These are phyloP conservation scores for Solanum ossicruentum DNA, from an alignment of 257 asterid genomes.

Conservation along the genomic window DNA sequence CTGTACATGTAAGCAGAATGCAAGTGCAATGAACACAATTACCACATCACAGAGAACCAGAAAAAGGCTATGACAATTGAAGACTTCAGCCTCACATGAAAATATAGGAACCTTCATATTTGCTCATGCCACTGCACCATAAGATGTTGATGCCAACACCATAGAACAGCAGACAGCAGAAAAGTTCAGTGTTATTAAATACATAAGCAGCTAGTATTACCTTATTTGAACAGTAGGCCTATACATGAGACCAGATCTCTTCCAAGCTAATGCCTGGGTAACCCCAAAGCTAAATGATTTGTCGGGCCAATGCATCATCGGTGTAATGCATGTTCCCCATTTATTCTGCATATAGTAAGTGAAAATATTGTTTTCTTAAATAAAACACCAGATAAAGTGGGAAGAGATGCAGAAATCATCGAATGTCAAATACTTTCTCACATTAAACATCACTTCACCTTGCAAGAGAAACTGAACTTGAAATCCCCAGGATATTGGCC, in stretches of 20 bases:
- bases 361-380: neutral
- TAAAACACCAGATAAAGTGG: neutral
- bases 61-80: neutral
- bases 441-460: slow-evolving; percentile 35
- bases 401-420: neutral
- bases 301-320: slow-evolving; percentile 82
- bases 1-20: neutral
- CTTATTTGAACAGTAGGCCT: slow-evolving; percentile 81
- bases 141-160: neutral
- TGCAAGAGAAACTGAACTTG: slow-evolving; percentile 92
- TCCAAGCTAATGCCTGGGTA: slow-evolving; percentile 93
- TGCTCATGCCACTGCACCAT: neutral
- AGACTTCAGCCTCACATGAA: neutral
- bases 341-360: slow-evolving; percentile 44
- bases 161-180: neutral
- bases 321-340: slow-evolving; percentile 83
- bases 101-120: neutral
- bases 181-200: neutral
- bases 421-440: neutral
- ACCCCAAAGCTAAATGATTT: slow-evolving; percentile 73
- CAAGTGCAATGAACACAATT: neutral
- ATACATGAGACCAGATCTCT: slow-evolving; percentile 92
- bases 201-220: slow-evolving; percentile 17
- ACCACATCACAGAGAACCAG: neutral
- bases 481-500: slow-evolving; percentile 97